Conservation (phyloP, 805 yeast species). For the Schizosaccharomyces osmophilus region DNA sequence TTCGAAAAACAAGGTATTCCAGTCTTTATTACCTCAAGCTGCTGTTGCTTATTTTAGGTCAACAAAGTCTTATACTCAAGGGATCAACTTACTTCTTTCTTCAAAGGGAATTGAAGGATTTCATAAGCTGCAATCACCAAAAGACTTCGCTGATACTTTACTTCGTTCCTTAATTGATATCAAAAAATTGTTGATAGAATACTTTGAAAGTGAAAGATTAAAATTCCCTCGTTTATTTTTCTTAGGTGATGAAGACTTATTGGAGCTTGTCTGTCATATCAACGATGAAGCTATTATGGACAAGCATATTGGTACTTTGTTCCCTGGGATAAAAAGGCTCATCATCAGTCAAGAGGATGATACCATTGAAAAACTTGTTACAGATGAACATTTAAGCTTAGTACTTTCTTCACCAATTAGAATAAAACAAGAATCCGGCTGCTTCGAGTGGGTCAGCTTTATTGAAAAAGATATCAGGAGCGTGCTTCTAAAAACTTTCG, state of each 20-base stretch:
- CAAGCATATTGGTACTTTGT: background rate
- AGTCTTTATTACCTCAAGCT: conserved; percentile 37
- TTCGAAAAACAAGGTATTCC: conserved; percentile 30
- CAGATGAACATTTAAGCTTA: conserved; percentile 10
- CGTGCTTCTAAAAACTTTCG: background rate
- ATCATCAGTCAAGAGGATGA: background rate
- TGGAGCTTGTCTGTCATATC: conserved; percentile 26
- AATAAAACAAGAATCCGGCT: background rate
- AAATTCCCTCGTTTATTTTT: conserved; percentile 63
- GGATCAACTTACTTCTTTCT: too few relatives aligned
- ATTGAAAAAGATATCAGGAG: background rate
- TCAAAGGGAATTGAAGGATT: too few relatives aligned
- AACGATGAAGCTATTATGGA: background rate
- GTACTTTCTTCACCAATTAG: background rate
- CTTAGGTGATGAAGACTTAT: conserved; percentile 69
- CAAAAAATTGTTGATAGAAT: conserved; percentile 45
- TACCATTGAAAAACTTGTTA: conserved; percentile 25
- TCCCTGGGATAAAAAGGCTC: background rate
- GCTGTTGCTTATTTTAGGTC: background rate
- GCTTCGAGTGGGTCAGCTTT: background rate
- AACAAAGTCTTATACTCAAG: background rate
- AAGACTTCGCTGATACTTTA: conserved; percentile 8
- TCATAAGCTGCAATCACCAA: too few relatives aligned
- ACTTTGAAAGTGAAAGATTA: conserved; percentile 55
- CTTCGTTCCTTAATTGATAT: conserved; percentile 33